phyloP scores from a whole-genome alignment of 208 protist genomes.

The Trypanosoma rangeli region DNA sequence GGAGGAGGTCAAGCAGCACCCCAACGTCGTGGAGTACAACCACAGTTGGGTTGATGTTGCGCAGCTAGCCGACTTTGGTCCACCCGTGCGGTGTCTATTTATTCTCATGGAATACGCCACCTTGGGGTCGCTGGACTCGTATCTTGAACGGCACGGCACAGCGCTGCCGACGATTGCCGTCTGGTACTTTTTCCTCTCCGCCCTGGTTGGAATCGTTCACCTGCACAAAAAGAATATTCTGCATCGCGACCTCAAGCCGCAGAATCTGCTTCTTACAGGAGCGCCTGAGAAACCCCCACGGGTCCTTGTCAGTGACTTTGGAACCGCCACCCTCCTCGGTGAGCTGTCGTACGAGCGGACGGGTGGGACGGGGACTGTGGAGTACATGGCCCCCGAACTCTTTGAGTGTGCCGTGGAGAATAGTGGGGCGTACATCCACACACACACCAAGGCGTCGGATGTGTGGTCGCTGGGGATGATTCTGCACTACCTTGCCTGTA shows the following conservation, averaged over 20 bases:
- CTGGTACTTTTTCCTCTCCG: constrained; percentile 90
- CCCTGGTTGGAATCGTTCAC: constrained; percentile 72
- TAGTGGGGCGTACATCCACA: constrained; percentile 52
- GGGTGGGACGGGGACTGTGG: constrained; percentile 82
- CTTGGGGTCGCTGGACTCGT: constrained; percentile 79
- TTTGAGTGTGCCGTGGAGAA: constrained; percentile 44
- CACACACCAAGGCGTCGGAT: constrained; percentile 73
- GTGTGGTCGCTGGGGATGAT: constrained; percentile 91
- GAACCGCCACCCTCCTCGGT: constrained; percentile 68
- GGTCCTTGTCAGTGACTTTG: constrained; percentile 89
- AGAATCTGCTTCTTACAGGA: constrained; percentile 82
- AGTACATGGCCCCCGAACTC: constrained; percentile 92
- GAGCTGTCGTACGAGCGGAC: constrained; percentile 71
- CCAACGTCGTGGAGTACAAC: constrained; percentile 90
- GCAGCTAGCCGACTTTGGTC: constrained; percentile 85
- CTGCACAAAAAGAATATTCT: constrained; percentile 85
- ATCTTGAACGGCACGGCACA: constrained; percentile 67
- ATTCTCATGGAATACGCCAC: constrained; percentile 92
- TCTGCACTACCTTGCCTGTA: constrained; percentile 81
- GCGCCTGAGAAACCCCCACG: constrained; percentile 50
- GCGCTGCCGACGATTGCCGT: constrained; percentile 78
- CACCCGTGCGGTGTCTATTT: constrained; percentile 86
- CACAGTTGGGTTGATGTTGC: constrained; percentile 89
- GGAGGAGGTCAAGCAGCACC: constrained; percentile 79
- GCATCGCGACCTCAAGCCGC: constrained; percentile 89